Base-by-base conservation (phyloP, 805 yeast species). In the Candida ovalis region DNA sequence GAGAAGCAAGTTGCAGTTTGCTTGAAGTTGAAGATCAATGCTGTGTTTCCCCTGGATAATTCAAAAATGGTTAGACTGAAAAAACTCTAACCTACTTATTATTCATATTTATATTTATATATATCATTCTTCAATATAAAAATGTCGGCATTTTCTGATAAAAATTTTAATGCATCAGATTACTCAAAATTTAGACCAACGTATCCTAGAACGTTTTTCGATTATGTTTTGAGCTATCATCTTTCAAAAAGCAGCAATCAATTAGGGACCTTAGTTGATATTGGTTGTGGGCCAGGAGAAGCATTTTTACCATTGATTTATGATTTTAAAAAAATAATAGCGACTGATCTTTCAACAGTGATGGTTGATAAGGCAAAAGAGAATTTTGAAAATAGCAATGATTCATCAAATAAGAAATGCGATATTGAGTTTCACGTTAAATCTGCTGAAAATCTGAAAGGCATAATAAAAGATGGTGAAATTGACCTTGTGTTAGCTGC, bases 401-500 rank as follows among this genome's bases (percentile, higher is more conserved):
- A 42, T 2, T 10, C 19, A 17, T 15, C 15, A 4, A 5, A 23
- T 7, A 38, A n/a, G 9, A 38, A 37, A 10, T 32, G 46, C 32
- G 43, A 42, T 27, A 49, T 52, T 8, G 54, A 49, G 39, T 54
- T 56, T 28, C 40, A 42, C 6, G 51, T 51, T 7, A 43, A 52
- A 27, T 32, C 60, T 13, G 64, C 67, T 25, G 68, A 63, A 38
- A 46, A 54, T 27, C 38, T 61, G 18, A 36, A 59, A 19, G 52
- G 55, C 15, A 30, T 48, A 2, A 46, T 60, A 5, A 53, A 57
- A 21, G 50, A 56, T 36, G 51, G 60, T 12, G 56, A 62, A 3
- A 67, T 81, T 7, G 95, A 86, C 60, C 50, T 88, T 56, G 71
- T 88, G 13, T 77, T 89, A 2, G 86, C 84, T n/a, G 96, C 91